Percentiles rank a stretch among this genome's conserved stretches.
phyloP scores from a whole-genome alignment of 805 yeast species.

The Jamesozyma rosinii region DNA sequence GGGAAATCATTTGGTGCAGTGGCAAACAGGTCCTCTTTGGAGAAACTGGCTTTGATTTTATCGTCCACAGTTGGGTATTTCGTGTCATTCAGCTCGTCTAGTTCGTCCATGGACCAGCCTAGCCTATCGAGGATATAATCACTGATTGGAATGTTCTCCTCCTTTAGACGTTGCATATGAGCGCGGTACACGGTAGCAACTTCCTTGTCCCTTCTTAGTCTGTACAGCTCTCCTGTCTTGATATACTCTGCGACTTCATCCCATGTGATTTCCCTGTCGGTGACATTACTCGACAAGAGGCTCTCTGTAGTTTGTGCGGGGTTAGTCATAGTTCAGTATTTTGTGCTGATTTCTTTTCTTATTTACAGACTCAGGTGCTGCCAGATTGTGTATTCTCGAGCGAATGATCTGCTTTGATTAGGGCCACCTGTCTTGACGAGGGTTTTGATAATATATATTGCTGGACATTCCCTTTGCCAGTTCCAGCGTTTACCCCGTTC shows the following conservation, averaged over 20 bases:
- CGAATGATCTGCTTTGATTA: no score
- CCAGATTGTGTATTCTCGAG: no score
- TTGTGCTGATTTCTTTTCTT: no score
- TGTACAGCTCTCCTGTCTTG: conserved; percentile 35
- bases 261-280: conserved; percentile 34
- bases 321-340: no score
- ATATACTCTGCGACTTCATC: conserved; percentile 34
- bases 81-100: conserved; percentile 10
- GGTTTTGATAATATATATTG: no score
- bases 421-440: no score
- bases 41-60: conserved; percentile 19
- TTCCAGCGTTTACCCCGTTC: no score
- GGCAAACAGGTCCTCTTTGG: conserved; percentile 28
- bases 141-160: conserved; percentile 34
- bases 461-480: no score
- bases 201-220: conserved; percentile 40
- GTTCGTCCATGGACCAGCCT: conserved; percentile 39
- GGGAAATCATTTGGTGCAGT: conserved; percentile 56
- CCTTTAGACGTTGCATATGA: conserved; percentile 37
- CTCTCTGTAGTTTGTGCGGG: no score
- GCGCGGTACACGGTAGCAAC: conserved; percentile 37
- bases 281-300: neutral
- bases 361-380: no score
- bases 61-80: conserved; percentile 16
- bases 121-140: conserved; percentile 43